phyloP scores from a whole-genome alignment of 2,329 filamentous ascomycete genomes.

The Aspergillus tanneri region DNA sequence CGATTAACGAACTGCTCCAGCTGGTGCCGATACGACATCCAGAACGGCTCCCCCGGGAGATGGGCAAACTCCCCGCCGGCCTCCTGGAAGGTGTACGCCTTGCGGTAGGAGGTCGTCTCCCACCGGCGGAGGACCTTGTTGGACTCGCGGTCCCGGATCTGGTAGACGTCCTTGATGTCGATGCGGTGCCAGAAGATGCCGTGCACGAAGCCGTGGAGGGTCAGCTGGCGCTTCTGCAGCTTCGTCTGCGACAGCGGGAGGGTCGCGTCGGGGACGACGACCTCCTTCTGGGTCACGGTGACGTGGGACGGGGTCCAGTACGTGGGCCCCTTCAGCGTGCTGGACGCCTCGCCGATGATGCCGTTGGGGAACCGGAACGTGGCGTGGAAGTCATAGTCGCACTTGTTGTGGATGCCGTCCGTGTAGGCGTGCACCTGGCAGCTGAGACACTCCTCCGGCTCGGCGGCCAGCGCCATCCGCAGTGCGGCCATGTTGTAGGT shows the following conservation, averaged over 20 bases:
- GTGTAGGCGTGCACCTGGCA: slow-evolving; percentile 19
- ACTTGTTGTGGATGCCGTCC: slow-evolving; percentile 35
- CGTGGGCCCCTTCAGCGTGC: slow-evolving; percentile 25
- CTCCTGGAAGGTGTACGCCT: background rate
- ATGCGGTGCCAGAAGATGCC: slow-evolving; percentile 20
- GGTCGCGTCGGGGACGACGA: slow-evolving; percentile 1
- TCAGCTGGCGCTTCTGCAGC: slow-evolving; percentile 7
- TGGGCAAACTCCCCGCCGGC: background rate
- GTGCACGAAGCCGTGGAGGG: slow-evolving; percentile 16
- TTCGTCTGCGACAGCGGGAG: background rate
- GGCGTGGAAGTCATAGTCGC: slow-evolving; percentile 38
- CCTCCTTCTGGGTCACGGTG: slow-evolving; percentile 9
- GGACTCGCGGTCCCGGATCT: slow-evolving; percentile 25
- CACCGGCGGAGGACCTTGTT: background rate
- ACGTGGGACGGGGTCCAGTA: slow-evolving; percentile 20
- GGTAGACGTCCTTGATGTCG: slow-evolving; percentile 34
- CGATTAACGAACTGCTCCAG: slow-evolving; percentile 53
- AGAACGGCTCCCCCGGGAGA: slow-evolving; percentile 36
- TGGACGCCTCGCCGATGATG: slow-evolving; percentile 34
- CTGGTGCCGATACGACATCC: slow-evolving; percentile 49
- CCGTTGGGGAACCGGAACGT: slow-evolving; percentile 41
- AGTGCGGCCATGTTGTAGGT: slow-evolving; percentile 42
- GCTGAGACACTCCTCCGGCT: slow-evolving; percentile 42
- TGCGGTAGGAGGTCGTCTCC: background rate
- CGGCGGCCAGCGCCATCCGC: slow-evolving; percentile 38